These are phyloP conservation scores for Gossypium armourianum DNA, from an alignment of 441 rosid genomes.

Conservation along the genomic window DNA sequence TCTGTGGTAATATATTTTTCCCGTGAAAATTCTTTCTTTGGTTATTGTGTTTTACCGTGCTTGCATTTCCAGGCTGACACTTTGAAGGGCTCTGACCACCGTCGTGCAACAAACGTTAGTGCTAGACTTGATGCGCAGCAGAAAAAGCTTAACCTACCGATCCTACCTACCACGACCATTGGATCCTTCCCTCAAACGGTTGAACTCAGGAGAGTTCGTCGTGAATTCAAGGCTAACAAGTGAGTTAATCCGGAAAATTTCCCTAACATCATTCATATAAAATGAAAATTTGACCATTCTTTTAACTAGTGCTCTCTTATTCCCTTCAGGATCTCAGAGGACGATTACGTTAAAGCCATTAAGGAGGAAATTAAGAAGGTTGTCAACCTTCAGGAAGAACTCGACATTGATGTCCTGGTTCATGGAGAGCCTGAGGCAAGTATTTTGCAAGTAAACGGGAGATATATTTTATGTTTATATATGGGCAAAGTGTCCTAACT, in stretches of 20 bases:
- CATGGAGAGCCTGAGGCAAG: background rate
- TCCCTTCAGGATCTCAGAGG: slow-evolving; percentile 27
- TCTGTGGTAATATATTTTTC: background rate
- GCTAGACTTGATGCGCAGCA: background rate
- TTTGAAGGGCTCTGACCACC: background rate
- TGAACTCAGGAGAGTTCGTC: slow-evolving; percentile 3
- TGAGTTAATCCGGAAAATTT: background rate
- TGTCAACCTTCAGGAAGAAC: background rate
- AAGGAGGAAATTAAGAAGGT: slow-evolving; percentile 3
- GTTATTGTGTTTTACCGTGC: slow-evolving; percentile 10
- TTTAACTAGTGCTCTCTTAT: background rate
- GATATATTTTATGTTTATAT: background rate
- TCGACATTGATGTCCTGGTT: background rate
- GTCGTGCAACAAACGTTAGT: background rate
- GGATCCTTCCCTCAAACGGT: background rate
- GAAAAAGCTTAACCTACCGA: background rate
- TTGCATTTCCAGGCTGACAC: slow-evolving; percentile 34
- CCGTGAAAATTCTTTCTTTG: background rate
- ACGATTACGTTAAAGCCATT: background rate
- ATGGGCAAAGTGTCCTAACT: background rate
- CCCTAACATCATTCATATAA: background rate
- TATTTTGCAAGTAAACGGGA: background rate
- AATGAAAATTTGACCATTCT: background rate
- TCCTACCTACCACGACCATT: background rate
- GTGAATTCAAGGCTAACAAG: slow-evolving; percentile 1